Conservation (phyloP, 164 flowering plant genomes). For the Sedum album region DNA sequence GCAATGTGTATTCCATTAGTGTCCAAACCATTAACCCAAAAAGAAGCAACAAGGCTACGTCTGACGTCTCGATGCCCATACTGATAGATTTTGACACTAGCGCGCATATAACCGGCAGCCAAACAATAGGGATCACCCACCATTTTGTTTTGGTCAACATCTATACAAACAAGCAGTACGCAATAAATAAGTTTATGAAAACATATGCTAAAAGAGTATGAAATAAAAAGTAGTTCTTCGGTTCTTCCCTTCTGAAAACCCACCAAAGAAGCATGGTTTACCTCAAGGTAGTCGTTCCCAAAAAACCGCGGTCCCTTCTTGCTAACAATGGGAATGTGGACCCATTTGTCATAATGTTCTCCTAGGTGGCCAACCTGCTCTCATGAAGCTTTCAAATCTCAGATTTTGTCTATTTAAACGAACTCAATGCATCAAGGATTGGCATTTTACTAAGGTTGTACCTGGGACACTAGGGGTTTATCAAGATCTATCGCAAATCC, state of each 20-base stretch:
- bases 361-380: constrained; percentile 96
- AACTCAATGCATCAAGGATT: background rate
- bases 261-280: constrained; percentile 13
- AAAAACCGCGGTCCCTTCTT: constrained; percentile 90
- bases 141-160: constrained; percentile 70
- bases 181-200: background rate
- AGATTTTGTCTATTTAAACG: background rate
- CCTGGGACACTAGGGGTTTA: constrained; percentile 30
- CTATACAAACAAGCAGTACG: constrained; percentile 25
- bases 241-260: background rate
- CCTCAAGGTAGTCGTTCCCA: constrained; percentile 81
- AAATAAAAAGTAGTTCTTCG: no score
- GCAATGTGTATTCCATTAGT: constrained; percentile 65
- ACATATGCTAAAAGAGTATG: background rate
- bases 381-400: background rate
- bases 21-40: constrained; percentile 75
- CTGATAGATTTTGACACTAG: constrained; percentile 31
- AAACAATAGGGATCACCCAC: constrained; percentile 71
- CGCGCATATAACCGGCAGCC: constrained; percentile 76
- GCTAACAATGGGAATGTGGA: constrained; percentile 84
- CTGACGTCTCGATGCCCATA: constrained; percentile 43
- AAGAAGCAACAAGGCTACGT: constrained; percentile 31
- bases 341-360: constrained; percentile 85
- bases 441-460: constrained; percentile 9
- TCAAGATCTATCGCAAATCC: background rate